These are phyloP conservation scores for Polygonum maritimum DNA, from an alignment of 148 eudicot genomes.

Conservation along the genomic window DNA sequence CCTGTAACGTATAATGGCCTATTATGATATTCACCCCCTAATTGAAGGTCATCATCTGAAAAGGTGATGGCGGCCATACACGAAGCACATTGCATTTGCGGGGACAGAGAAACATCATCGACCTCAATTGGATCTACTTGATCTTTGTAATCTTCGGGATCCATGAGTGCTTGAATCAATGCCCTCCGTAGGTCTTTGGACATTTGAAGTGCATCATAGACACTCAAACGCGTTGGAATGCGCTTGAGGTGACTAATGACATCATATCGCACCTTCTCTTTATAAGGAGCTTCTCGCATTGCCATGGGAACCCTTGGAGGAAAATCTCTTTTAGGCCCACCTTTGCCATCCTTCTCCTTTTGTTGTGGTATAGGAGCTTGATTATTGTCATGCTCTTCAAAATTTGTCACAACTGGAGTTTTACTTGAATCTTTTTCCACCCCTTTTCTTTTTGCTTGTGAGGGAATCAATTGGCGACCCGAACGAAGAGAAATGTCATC, in stretches of 20 bases:
- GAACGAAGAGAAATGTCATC: neutral
- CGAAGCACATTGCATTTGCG: neutral
- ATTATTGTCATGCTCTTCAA: too few species aligned
- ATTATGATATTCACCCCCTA: neutral
- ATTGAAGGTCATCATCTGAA: neutral
- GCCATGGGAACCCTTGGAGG: too few species aligned
- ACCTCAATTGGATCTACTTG: neutral
- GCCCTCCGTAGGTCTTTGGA: neutral
- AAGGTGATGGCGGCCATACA: neutral
- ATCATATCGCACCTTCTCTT: neutral
- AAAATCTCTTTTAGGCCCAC: too few species aligned
- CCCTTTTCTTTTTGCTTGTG: neutral
- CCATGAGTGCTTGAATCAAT: neutral
- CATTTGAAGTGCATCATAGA: neutral
- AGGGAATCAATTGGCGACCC: neutral
- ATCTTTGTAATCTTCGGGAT: neutral
- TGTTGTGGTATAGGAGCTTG: too few species aligned
- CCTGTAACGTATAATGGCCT: neutral
- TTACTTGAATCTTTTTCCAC: neutral
- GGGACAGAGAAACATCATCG: neutral
- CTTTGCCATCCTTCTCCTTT: too few species aligned
- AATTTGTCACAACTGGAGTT: too few species aligned
- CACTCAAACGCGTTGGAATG: neutral
- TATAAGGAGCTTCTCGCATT: too few species aligned
- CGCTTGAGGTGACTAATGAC: neutral